These are phyloP conservation scores for Solanum lignicaule DNA, from an alignment of 257 asterid genomes.

Conservation along the genomic window DNA sequence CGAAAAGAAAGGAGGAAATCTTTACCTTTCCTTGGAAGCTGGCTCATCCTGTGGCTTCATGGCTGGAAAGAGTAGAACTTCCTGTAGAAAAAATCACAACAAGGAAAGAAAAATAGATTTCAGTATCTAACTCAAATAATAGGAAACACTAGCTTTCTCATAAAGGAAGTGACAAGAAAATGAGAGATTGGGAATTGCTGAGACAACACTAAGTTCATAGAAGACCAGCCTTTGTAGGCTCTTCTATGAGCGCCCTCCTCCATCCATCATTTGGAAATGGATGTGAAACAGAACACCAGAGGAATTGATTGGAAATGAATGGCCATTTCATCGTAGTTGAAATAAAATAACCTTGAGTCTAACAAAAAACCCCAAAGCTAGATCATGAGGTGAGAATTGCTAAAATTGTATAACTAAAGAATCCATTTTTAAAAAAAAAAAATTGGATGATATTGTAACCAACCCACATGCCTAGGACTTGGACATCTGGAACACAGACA, in stretches of 20 bases:
- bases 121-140: not conserved
- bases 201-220: not conserved
- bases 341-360: not conserved
- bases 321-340: not conserved
- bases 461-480: not conserved
- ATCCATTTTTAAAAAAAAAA: not conserved
- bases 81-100: slow-evolving; percentile 30
- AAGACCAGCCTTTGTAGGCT: not conserved
- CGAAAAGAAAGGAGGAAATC: not conserved
- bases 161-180: not conserved
- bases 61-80: slow-evolving; percentile 81
- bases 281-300: not conserved
- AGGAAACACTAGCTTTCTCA: not conserved
- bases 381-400: not conserved
- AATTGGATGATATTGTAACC: not conserved
- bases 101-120: not conserved
- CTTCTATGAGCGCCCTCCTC: not conserved
- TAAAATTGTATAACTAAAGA: not conserved
- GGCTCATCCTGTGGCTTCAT: slow-evolving; percentile 89
- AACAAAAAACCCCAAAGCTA: not conserved
- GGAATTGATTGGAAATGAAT: not conserved
- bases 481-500: not conserved
- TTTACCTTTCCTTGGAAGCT: slow-evolving; percentile 44
- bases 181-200: not conserved
- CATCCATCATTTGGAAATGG: not conserved